Conservation (phyloP, 1,284 basidiomycete species). For the Bondarzewia mesenterica region DNA sequence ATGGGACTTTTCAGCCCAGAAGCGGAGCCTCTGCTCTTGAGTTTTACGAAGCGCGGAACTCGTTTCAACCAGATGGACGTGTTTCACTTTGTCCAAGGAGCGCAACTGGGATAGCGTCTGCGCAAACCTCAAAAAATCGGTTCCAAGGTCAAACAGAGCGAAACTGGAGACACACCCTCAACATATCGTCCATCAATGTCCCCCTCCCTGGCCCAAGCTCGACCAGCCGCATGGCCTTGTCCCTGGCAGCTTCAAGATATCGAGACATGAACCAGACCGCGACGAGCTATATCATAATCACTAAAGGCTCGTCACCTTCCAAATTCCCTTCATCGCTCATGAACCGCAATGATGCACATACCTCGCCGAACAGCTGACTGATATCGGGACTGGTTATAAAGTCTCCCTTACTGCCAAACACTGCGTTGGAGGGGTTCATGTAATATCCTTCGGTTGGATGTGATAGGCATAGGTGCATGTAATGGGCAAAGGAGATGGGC, state of each 20-base stretch:
- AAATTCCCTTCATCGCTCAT: constrained; percentile 3
- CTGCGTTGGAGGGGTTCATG: constrained; percentile 60
- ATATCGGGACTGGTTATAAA: constrained; percentile 98
- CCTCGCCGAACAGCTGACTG: constrained; percentile 95
- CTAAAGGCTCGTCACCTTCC: constrained; percentile 30
- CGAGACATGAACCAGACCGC: constrained; percentile 82
- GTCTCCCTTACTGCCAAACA: constrained; percentile 87
- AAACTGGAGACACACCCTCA: constrained; percentile 53
- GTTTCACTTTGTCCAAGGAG: constrained; percentile 33
- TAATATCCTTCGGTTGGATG: constrained; percentile 91
- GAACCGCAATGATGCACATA: constrained; percentile 26
- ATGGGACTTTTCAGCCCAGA: constrained; percentile 20
- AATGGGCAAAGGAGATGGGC: constrained; percentile 77
- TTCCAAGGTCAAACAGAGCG: no score
- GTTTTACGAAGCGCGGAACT: constrained; percentile 58
- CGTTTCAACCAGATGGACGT: constrained; percentile 78
- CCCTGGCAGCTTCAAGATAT: constrained; percentile 56
- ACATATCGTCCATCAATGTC: constrained; percentile 86
- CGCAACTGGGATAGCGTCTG: constrained; percentile 50
- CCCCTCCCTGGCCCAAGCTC: constrained; percentile 95
- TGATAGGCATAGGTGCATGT: constrained; percentile 83
- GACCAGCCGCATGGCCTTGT: constrained; percentile 60
- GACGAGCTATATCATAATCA: constrained; percentile 49
- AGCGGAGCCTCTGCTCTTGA: constrained; percentile 52
- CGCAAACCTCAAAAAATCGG: no score